Percentiles rank a stretch among this genome's conserved stretches.
phyloP scores from a whole-genome alignment of 352 stramenopile species.

The Pythium aquatile region DNA sequence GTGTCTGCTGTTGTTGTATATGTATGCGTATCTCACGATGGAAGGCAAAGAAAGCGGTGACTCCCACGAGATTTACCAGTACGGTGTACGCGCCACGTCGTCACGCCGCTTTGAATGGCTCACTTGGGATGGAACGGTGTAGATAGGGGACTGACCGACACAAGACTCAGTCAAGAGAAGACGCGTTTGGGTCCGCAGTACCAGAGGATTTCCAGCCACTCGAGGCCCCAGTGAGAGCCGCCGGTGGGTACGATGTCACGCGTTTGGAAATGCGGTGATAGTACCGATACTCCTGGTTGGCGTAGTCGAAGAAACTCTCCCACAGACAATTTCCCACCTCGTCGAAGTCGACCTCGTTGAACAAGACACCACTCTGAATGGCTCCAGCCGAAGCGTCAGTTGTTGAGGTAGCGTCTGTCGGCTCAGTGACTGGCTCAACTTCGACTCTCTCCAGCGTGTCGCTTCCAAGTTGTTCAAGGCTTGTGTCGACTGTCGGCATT shows the following conservation, averaged over 20 bases:
- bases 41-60: not conserved
- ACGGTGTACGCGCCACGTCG: not conserved
- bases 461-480: not conserved
- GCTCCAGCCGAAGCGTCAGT: not conserved
- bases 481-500: not conserved
- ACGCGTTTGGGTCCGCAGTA: not conserved
- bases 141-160: not conserved
- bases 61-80: not conserved
- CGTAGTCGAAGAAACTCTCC: constrained; percentile 71
- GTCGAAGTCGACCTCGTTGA: constrained; percentile 48
- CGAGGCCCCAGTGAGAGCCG: not conserved
- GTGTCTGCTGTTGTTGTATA: not conserved
- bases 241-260: constrained; percentile 26
- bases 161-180: not conserved
- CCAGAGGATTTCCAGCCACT: not conserved
- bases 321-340: constrained; percentile 56
- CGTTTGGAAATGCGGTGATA: constrained; percentile 70
- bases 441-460: not conserved
- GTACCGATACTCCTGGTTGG: constrained; percentile 50
- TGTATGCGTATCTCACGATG: not conserved
- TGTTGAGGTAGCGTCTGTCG: not conserved
- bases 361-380: constrained; percentile 22
- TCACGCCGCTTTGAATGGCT: not conserved
- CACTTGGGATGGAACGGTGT: constrained; percentile 1
- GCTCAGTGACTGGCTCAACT: not conserved